Evolutionary conservation across 129 eudicot genomes (phyloP), one percentile per base, ranked within the genome.

Genomic region (Tagetes patula): DNA sequence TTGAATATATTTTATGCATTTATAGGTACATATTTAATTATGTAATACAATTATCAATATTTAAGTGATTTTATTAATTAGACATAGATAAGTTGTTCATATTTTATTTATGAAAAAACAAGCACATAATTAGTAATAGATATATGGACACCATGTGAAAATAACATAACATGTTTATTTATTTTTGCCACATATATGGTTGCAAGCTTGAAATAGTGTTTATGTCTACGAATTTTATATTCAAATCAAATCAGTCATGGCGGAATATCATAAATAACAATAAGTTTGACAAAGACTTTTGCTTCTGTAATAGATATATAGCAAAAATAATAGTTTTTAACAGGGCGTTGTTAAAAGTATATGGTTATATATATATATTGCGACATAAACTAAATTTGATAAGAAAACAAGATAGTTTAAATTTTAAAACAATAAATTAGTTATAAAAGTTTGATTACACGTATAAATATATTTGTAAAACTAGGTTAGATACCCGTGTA

Each of bases 131-230:
- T 8, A 64, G 14, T 39, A 64, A 64, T 20, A 20, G 27, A 20
- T 20, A 64, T 37, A 62, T 37, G 4, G 46, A 12, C 1, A 36
- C 8, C 45, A 62, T 64, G 27, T n/a, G 49, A 64, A 64, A 64
- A 8, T 40, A 39, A 39, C 69, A 2, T 39, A 64, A 12, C 69
- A 64, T 39, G 34, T 3, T 38, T 63, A 38, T 63, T 63, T 63
- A 38, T 63, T 37, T 37, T 63, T 63, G 68, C 47, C 47, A 63
- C 68, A 63, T 61, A 61, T 62, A 62, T 62, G 67, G 67, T 38
- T 12, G 58, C 32, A 52, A 52, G 14, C 32, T 50, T 50, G 36
- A 27, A 54, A 1, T 20, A 30, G 0, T 37, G 36, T 37, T 5
- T 62, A 5, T 37, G 37, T 62, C 0, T 13, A 36, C 1, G 31